Base-by-base conservation (phyloP, 1,139 yeast species). In the Magnusiomyces suaveolens region DNA sequence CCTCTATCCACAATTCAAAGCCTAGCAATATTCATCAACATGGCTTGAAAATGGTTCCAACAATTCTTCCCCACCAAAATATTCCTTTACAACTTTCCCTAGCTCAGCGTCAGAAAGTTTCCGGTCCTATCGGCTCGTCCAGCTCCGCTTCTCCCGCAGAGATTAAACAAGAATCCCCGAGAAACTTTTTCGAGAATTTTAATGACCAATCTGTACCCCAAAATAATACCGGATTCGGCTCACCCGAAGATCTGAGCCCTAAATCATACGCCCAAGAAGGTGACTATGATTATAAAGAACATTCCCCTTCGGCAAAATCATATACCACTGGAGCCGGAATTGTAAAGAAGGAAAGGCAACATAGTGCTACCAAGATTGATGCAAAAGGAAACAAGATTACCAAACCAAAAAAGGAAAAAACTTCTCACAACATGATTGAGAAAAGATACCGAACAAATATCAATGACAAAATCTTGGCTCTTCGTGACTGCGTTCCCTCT, bases 341-440 rank as follows among this genome's bases (percentile, higher is more conserved):
- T 43, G 47, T 43, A 44, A 29, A 20, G 51, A 49, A 23, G 43
- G 53, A 38, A 51, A 43, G 39, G 8, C 48, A 24, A 25, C 32
- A 16, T 12, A 18, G 36, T 29, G 12, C 50, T 20, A 29, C 49
- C 46, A 52, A 48, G 4, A 55, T 58, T 32, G 58, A 56, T 46
- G 55, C 61, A 24, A 60, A 59, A 49, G 58, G 62, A 20, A 60
- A 61, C 55, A 65, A 61, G 53, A 61, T 69, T 41, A 55, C 64
- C 18, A 69, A 69, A 57, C 71, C 68, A 18, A 64, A 65, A 52
- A 76, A 80, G 53, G 75, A 82, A 60, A 78, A 79, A 63, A 76
- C 83, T 16, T 81, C 88, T n/a, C 92, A 85, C 68, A 85, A 85
- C 64, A 78, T 84, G 79, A 84, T 85, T 63, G 94, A 85, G 65